Percentiles rank a stretch among this genome's conserved stretches.
Evolutionary conservation across 2,329 filamentous ascomycete species (phyloP).

Genomic region (Fusarium sp.): DNA sequence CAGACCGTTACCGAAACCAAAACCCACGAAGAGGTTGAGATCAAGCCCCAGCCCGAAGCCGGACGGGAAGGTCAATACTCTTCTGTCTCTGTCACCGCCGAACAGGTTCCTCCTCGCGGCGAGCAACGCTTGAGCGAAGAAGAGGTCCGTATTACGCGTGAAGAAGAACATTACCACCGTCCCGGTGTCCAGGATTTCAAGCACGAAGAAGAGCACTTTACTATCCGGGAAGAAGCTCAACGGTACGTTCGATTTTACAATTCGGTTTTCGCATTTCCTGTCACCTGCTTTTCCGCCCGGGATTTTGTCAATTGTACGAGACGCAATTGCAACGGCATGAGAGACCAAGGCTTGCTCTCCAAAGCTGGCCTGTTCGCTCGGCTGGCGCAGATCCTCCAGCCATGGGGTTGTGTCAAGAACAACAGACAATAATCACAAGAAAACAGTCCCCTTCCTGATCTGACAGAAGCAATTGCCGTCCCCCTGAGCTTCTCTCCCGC

Average conservation of each 20-base stretch:
- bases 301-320: constrained; percentile 6
- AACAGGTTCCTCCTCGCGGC: constrained; percentile 70
- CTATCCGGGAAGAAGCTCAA: constrained; percentile 60
- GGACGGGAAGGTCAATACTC: constrained; percentile 98
- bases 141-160: constrained; percentile 84
- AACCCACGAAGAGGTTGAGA: constrained; percentile 90
- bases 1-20: constrained; percentile 68
- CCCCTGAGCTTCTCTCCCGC: constrained; percentile 33
- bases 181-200: constrained; percentile 67
- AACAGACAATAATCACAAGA: constrained; percentile 29
- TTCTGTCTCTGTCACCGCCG: constrained; percentile 73
- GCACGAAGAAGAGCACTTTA: constrained; percentile 48
- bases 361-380: not conserved
- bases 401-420: constrained; percentile 19
- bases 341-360: constrained; percentile 4
- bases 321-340: constrained; percentile 3
- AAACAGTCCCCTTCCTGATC: constrained; percentile 15
- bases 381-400: constrained; percentile 19
- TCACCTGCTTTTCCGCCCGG: not conserved
- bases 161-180: constrained; percentile 81
- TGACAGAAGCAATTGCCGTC: constrained; percentile 29
- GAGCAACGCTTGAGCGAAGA: constrained; percentile 79
- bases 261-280: constrained; percentile 9
- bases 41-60: constrained; percentile 84
- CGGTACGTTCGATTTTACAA: constrained; percentile 59